A percentile compares a stretch with the other conserved stretches of the same genome.
These are phyloP conservation scores for Lactifluus volemus DNA, from an alignment of 768 basidiomycete species.

Conservation along the genomic window DNA sequence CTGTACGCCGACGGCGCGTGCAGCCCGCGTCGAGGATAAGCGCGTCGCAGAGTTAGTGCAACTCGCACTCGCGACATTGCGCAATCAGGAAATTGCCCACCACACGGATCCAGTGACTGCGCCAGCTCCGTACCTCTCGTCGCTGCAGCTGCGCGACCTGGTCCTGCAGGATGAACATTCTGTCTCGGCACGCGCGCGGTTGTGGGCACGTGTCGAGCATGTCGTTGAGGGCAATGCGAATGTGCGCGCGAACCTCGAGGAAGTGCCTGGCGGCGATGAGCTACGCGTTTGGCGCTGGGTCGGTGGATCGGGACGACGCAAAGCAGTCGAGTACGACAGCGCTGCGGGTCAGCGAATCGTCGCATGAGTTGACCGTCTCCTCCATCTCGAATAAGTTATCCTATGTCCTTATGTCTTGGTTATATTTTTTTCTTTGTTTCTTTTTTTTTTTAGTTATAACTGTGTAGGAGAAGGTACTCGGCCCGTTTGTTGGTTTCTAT, in stretches of 20 bases:
- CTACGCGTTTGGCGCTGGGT: constrained; percentile 90
- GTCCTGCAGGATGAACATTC: constrained; percentile 78
- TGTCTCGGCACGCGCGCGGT: constrained; percentile 46
- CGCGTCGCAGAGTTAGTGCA: constrained; percentile 70
- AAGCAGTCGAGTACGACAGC: constrained; percentile 12
- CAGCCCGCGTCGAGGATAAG: constrained; percentile 48
- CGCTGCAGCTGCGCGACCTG: constrained; percentile 80
- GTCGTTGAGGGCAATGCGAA: constrained; percentile 89
- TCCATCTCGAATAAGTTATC: constrained; percentile 11
- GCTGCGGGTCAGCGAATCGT: constrained; percentile 22
- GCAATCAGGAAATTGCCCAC: constrained; percentile 75
- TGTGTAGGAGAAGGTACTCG: constrained; percentile 7
- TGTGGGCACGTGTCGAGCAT: constrained; percentile 80
- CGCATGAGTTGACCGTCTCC: background rate
- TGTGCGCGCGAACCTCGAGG: constrained; percentile 76
- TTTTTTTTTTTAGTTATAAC: too few species aligned
- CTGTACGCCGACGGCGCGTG: constrained; percentile 35
- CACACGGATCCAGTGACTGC: constrained; percentile 72
- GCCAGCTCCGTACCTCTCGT: constrained; percentile 71
- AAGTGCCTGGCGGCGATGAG: constrained; percentile 79
- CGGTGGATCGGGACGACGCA: constrained; percentile 34
- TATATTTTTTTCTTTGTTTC: background rate
- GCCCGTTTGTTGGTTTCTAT: background rate
- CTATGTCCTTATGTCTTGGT: constrained; percentile 10
- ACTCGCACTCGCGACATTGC: constrained; percentile 69